Conservation (phyloP, 2,329 filamentous ascomycete species). For the Zymoseptoria tritici region DNA sequence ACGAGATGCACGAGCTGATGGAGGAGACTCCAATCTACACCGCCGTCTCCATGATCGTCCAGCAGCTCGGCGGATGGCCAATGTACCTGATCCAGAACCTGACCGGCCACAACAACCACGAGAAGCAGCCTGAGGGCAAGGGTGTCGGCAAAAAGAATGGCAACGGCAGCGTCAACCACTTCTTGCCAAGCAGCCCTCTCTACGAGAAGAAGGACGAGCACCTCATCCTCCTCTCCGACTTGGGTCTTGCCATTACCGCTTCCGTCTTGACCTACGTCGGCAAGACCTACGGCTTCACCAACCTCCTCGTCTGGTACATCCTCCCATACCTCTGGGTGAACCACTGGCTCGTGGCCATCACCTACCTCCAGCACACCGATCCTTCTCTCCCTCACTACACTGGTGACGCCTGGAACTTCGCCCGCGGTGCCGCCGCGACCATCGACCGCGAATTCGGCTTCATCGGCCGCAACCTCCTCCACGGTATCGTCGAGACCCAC, state of each 20-base stretch:
- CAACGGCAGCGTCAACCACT: conserved; percentile 83
- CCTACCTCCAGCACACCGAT: conserved; percentile 95
- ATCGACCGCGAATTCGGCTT: conserved; percentile 97
- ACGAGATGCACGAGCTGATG: conserved; percentile 80
- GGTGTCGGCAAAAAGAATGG: conserved; percentile 90
- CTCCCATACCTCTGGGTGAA: conserved; percentile 96
- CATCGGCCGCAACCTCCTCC: conserved; percentile 80
- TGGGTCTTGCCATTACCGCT: conserved; percentile 60
- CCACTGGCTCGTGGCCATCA: conserved; percentile 98
- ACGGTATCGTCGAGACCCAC: conserved; percentile 96
- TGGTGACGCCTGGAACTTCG: conserved; percentile 79
- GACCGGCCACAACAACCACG: conserved; percentile 92
- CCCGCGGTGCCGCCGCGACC: conserved; percentile 86
- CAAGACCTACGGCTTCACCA: conserved; percentile 72
- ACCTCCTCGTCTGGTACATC: conserved; percentile 91
- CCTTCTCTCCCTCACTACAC: conserved; percentile 89
- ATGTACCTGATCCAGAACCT: conserved; percentile 87
- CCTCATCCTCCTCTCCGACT: conserved; percentile 76
- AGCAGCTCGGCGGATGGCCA: conserved; percentile 91
- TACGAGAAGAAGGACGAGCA: conserved; percentile 89
- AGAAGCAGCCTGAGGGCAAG: conserved; percentile 84
- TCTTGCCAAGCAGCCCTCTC: conserved; percentile 76
- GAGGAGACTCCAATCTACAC: conserved; percentile 92
- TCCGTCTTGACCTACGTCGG: conserved; percentile 60
- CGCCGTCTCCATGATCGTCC: conserved; percentile 62